Evolutionary conservation across 2,329 filamentous ascomycete species (phyloP).

Genomic region (Cercospora sojina): DNA sequence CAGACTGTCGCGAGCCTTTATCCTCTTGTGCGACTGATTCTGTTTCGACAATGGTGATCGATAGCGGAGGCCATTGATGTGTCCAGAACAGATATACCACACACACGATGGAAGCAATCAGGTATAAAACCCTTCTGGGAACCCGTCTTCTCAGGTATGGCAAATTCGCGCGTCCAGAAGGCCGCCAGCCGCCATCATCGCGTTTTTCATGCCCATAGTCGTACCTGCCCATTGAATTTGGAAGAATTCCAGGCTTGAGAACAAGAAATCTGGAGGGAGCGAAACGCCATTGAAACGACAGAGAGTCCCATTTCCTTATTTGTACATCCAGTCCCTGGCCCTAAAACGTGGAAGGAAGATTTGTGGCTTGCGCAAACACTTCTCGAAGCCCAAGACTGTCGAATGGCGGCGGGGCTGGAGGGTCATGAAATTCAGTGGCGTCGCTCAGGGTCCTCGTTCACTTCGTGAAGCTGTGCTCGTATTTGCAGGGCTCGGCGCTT

Average conservation of each 20-base stretch:
- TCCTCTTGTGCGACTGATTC: not conserved
- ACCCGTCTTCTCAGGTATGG: not conserved
- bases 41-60: not conserved
- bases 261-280: not conserved
- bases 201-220: not conserved
- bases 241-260: not conserved
- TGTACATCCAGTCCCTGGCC: not conserved
- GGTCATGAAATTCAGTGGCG: not conserved
- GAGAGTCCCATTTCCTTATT: not conserved
- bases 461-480: not conserved
- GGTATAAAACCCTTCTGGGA: not conserved
- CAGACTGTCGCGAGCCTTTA: not conserved
- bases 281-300: not conserved
- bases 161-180: not conserved
- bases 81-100: not conserved
- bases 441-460: not conserved
- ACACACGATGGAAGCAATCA: not conserved
- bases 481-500: not conserved
- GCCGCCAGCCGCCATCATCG: not conserved
- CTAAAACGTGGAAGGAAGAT: not conserved
- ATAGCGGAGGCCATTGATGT: not conserved
- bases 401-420: not conserved
- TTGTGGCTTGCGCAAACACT: slow-evolving; percentile 5
- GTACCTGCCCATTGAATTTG: not conserved
- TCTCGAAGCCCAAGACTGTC: not conserved